These are phyloP conservation scores for Immersiporthe knoxdaviesiana DNA, from an alignment of 2,329 filamentous ascomycete species.

Conservation along the genomic window DNA sequence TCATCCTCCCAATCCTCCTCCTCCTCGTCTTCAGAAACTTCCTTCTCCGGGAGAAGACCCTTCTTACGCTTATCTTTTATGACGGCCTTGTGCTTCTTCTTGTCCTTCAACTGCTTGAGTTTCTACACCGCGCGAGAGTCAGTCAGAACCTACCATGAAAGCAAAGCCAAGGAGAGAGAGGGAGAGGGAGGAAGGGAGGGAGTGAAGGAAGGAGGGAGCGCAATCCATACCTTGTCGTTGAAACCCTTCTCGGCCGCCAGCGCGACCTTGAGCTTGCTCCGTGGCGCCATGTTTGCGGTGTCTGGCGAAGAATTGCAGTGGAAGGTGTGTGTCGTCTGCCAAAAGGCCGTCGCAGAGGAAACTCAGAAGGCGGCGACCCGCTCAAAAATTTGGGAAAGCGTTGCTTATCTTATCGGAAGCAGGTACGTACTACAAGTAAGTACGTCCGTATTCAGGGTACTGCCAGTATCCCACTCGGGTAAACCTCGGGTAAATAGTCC, in stretches of 20 bases:
- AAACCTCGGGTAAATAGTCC: not conserved
- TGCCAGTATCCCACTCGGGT: not conserved
- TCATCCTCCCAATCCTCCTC: slow-evolving; percentile 36
- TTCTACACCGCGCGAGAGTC: slow-evolving; percentile 9
- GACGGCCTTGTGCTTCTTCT: slow-evolving; percentile 50
- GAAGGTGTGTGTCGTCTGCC: not conserved
- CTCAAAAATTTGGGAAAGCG: slow-evolving; percentile 29
- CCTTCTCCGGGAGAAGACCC: slow-evolving; percentile 35
- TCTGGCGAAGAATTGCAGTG: slow-evolving; percentile 6
- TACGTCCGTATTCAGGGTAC: not conserved
- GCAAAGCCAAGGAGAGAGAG: not conserved
- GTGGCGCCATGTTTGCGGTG: slow-evolving; percentile 26
- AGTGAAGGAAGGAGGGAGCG: not conserved
- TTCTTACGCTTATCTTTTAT: slow-evolving; percentile 44
- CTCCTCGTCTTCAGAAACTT: slow-evolving; percentile 36
- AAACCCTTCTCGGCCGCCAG: slow-evolving; percentile 57
- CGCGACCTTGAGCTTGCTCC: slow-evolving; percentile 56
- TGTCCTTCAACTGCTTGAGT: slow-evolving; percentile 53
- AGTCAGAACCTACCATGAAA: slow-evolving; percentile 6
- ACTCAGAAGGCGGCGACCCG: slow-evolving; percentile 23
- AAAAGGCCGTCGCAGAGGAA: slow-evolving; percentile 17
- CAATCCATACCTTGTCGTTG: slow-evolving; percentile 43
- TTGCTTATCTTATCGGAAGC: slow-evolving; percentile 24
- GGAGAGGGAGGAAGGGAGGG: not conserved
- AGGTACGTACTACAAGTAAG: slow-evolving; percentile 1